Conservation (phyloP, 1,284 basidiomycete genomes). For the Ganoderma lucidum region DNA sequence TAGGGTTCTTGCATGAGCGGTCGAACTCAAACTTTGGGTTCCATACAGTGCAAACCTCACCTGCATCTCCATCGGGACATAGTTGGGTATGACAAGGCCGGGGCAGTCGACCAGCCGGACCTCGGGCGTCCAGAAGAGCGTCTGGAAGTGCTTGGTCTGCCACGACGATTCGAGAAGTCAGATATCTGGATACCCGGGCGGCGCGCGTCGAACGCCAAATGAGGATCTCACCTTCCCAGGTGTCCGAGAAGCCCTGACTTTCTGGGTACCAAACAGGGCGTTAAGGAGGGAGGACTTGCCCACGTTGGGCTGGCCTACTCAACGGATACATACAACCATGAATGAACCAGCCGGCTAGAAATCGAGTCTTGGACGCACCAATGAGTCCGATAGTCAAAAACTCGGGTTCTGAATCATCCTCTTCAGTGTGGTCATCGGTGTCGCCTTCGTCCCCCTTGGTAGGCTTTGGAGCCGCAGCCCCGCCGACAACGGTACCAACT, state of each 20-base stretch:
- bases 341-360: neutral
- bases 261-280: conserved; percentile 84
- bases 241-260: conserved; percentile 87
- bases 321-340: neutral
- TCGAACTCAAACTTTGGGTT: neutral
- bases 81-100: conserved; percentile 84
- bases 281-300: conserved; percentile 94
- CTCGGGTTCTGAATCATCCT: conserved; percentile 52
- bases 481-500: conserved; percentile 53
- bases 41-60: conserved; percentile 47
- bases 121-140: conserved; percentile 85
- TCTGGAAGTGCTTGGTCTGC: conserved; percentile 94
- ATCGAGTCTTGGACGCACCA: conserved; percentile 51
- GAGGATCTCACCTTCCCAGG: conserved; percentile 80
- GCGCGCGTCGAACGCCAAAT: conserved; percentile 2
- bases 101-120: conserved; percentile 89
- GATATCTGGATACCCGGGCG: neutral
- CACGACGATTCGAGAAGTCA: conserved; percentile 8
- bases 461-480: conserved; percentile 45
- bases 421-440: conserved; percentile 37
- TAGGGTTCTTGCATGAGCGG: conserved; percentile 13
- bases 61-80: conserved; percentile 83
- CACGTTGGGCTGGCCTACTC: conserved; percentile 88
- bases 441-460: conserved; percentile 31
- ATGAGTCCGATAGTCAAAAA: conserved; percentile 86